A percentile compares a stretch with the other conserved stretches of the same genome.
phyloP scores from a whole-genome alignment of 148 eudicot species.

The Amaranthus palmeri region DNA sequence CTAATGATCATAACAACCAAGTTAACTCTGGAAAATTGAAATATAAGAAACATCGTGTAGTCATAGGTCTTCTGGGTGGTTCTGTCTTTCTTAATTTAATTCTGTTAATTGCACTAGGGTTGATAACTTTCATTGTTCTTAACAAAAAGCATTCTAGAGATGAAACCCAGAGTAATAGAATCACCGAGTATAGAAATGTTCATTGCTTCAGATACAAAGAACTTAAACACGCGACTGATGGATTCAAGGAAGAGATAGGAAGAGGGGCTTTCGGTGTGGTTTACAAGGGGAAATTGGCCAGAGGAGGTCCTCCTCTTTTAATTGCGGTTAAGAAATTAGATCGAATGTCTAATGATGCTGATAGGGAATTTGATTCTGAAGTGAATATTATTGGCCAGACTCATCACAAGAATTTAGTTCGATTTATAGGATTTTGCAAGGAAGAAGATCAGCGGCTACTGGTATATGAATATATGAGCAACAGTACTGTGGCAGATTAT shows the following conservation, averaged over 20 bases:
- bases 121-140: constrained; percentile 11
- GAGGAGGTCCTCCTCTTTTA: neutral
- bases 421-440: constrained; percentile 44
- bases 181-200: constrained; percentile 15
- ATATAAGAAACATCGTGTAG: neutral
- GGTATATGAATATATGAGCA: constrained; percentile 45
- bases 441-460: constrained; percentile 38
- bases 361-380: constrained; percentile 46
- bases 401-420: constrained; percentile 45
- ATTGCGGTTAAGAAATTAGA: constrained; percentile 20
- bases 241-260: constrained; percentile 38
- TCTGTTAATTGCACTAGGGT: constrained; percentile 10
- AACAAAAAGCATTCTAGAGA: neutral
- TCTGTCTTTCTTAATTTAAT: constrained; percentile 24
- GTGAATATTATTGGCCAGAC: constrained; percentile 39
- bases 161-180: neutral
- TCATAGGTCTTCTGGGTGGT: constrained; percentile 23
- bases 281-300: constrained; percentile 34
- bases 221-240: constrained; percentile 40
- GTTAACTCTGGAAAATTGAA: neutral
- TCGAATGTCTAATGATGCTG: constrained; percentile 27
- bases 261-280: constrained; percentile 34
- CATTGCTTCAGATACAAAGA: constrained; percentile 31
- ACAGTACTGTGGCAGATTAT: constrained; percentile 38
- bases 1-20: too few relatives aligned